These are phyloP conservation scores for Gossypium mustelinum DNA, from an alignment of 345 rosid genomes.

Conservation along the genomic window DNA sequence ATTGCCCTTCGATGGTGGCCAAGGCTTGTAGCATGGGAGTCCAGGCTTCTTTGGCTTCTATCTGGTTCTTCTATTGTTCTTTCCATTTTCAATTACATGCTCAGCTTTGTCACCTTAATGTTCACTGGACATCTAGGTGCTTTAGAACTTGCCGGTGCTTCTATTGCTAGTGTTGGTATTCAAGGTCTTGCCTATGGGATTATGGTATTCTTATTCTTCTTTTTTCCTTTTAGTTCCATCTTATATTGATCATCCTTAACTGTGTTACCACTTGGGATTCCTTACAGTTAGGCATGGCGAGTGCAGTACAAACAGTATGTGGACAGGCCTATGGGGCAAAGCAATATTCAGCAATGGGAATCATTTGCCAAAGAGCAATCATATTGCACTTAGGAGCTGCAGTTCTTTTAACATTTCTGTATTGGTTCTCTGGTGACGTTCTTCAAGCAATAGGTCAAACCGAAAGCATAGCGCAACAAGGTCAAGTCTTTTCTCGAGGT, in stretches of 20 bases:
- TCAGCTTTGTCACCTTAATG: constrained; percentile 72
- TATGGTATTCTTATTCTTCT: constrained; percentile 45
- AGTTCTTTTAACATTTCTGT: constrained; percentile 55
- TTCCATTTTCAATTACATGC: constrained; percentile 74
- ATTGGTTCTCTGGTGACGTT: constrained; percentile 62
- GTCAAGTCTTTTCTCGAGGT: constrained; percentile 67
- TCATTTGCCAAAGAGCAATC: constrained; percentile 82
- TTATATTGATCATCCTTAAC: neutral
- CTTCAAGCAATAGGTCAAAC: constrained; percentile 61
- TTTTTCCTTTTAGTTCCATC: too few relatives aligned
- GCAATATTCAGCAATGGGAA: constrained; percentile 66
- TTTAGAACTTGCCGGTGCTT: constrained; percentile 81
- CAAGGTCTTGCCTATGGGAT: constrained; percentile 96
- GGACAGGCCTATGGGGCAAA: constrained; percentile 93
- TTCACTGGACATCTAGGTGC: constrained; percentile 77
- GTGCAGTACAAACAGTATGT: constrained; percentile 94
- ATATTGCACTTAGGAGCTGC: constrained; percentile 72
- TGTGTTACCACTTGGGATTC: neutral
- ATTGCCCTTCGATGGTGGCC: constrained; percentile 68
- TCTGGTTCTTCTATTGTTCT: constrained; percentile 71
- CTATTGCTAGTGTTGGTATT: constrained; percentile 80
- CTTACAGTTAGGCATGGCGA: constrained; percentile 86
- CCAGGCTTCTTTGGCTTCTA: constrained; percentile 70
- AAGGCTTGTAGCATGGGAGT: constrained; percentile 65
- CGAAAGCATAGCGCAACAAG: constrained; percentile 51